Percentiles rank a stretch among this genome's conserved stretches.
Evolutionary conservation across 108 stramenopile genomes (phyloP).

Genomic region (Stephanodiscus minutulus): DNA sequence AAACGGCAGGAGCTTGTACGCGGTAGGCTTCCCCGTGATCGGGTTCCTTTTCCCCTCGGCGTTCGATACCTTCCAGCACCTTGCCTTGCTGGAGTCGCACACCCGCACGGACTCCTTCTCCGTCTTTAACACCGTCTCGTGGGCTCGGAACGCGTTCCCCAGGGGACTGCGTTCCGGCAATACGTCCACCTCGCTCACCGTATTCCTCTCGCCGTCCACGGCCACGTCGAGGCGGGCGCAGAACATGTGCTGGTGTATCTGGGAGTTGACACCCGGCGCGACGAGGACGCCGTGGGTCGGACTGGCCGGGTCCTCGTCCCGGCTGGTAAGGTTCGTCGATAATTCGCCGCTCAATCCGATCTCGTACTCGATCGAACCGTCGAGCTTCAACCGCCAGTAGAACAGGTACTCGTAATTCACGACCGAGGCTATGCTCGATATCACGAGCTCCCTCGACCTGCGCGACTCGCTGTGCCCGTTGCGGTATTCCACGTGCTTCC

Average conservation of each 20-base stretch:
- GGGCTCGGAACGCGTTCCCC: slow-evolving; percentile 51
- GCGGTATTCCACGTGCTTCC: slow-evolving; percentile 81
- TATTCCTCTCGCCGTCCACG: slow-evolving; percentile 60
- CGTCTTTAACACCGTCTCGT: slow-evolving; percentile 46
- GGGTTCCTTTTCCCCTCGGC: slow-evolving; percentile 50
- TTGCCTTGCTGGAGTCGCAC: slow-evolving; percentile 52
- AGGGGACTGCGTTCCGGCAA: slow-evolving; percentile 37
- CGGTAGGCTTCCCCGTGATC: slow-evolving; percentile 50
- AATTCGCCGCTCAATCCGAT: slow-evolving; percentile 64
- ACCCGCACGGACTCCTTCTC: too few relatives aligned
- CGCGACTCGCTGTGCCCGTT: slow-evolving; percentile 76
- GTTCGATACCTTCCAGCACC: slow-evolving; percentile 66
- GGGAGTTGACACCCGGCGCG: slow-evolving; percentile 72
- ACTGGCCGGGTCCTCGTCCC: slow-evolving; percentile 40
- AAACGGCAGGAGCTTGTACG: slow-evolving; percentile 65
- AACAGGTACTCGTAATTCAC: slow-evolving; percentile 81
- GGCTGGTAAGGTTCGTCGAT: slow-evolving; percentile 64
- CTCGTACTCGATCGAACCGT: slow-evolving; percentile 61
- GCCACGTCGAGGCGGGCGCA: slow-evolving; percentile 75
- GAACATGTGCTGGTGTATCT: slow-evolving; percentile 81
- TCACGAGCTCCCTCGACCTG: slow-evolving; percentile 60
- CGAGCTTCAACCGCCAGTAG: slow-evolving; percentile 61
- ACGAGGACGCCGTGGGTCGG: slow-evolving; percentile 64
- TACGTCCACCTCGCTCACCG: slow-evolving; percentile 62
- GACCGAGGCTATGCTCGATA: slow-evolving; percentile 70